phyloP scores from a whole-genome alignment of 495 filamentous ascomycete species.

The Aspergillus steynii region DNA sequence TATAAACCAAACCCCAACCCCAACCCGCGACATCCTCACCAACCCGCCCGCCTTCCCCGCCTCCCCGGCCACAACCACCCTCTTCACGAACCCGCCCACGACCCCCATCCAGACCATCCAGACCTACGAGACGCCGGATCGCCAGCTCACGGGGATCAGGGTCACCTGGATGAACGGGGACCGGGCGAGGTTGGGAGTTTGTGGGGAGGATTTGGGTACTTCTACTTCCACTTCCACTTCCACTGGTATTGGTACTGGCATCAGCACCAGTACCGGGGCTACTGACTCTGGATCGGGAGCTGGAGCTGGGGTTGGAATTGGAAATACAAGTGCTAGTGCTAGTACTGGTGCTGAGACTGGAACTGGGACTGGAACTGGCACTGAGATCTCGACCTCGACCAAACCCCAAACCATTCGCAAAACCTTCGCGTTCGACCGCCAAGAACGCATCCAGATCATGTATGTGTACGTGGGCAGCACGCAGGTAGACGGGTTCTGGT shows the following conservation, averaged over 20 bases:
- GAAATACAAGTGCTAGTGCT: too few species aligned
- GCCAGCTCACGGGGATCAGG: neutral
- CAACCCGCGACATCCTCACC: neutral
- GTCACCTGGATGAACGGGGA: neutral
- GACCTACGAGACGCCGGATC: neutral
- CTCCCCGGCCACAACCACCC: neutral
- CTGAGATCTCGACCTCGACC: neutral
- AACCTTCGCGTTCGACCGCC: neutral
- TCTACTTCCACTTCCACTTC: too few species aligned
- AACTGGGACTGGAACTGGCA: too few species aligned
- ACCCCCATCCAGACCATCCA: neutral
- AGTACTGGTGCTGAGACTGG: too few species aligned
- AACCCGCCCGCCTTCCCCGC: neutral
- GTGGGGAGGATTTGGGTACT: neutral
- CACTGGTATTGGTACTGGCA: too few species aligned
- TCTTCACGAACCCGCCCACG: neutral
- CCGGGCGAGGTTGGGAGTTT: neutral
- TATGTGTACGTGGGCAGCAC: neutral
- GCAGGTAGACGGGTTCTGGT: neutral
- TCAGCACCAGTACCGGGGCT: too few species aligned
- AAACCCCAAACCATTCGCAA: neutral
- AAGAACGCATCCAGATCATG: slow-evolving; percentile 7
- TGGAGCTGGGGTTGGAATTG: too few species aligned
- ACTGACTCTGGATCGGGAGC: too few species aligned
- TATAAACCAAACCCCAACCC: too few species aligned